These are phyloP conservation scores for Psilocybe cyanescens DNA, from an alignment of 768 basidiomycete species.

Conservation along the genomic window DNA sequence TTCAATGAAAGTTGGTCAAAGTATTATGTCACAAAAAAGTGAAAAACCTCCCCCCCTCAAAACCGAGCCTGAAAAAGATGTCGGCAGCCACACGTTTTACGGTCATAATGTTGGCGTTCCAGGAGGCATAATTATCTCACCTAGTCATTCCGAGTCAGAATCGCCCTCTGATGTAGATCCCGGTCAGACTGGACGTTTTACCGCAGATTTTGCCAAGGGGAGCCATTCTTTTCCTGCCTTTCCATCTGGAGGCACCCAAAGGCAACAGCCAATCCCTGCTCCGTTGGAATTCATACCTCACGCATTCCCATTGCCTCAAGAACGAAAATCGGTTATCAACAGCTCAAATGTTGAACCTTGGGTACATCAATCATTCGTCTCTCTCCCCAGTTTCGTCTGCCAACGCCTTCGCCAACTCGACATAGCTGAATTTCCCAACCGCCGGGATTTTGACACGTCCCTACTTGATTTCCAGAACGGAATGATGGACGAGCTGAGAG, in stretches of 20 bases:
- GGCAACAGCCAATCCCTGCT: neutral
- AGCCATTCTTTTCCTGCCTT: constrained; percentile 12
- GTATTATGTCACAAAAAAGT: constrained; percentile 7
- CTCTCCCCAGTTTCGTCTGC: constrained; percentile 60
- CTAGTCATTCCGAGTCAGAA: constrained; percentile 26
- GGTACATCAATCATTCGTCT: constrained; percentile 59
- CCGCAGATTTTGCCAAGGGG: constrained; percentile 29
- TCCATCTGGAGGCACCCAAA: constrained; percentile 9
- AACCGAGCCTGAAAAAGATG: neutral
- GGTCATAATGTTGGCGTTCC: constrained; percentile 49
- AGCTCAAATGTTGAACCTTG: constrained; percentile 58
- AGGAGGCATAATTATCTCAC: constrained; percentile 27
- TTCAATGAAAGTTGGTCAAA: neutral
- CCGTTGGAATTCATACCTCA: constrained; percentile 49
- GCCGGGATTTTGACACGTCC: constrained; percentile 53
- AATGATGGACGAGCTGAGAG: constrained; percentile 58
- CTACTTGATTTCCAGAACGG: constrained; percentile 52
- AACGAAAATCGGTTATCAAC: constrained; percentile 40
- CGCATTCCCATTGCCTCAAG: constrained; percentile 38
- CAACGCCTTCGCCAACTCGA: constrained; percentile 57
- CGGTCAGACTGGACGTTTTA: constrained; percentile 35
- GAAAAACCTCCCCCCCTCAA: neutral
- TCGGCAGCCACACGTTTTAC: constrained; percentile 43
- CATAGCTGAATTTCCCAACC: constrained; percentile 62
- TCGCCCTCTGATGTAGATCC: constrained; percentile 26